A percentile compares a stretch with the other conserved stretches of the same genome.
Conservation (phyloP, 148 eudicot genomes). For the Nepenthes mirabilis region DNA sequence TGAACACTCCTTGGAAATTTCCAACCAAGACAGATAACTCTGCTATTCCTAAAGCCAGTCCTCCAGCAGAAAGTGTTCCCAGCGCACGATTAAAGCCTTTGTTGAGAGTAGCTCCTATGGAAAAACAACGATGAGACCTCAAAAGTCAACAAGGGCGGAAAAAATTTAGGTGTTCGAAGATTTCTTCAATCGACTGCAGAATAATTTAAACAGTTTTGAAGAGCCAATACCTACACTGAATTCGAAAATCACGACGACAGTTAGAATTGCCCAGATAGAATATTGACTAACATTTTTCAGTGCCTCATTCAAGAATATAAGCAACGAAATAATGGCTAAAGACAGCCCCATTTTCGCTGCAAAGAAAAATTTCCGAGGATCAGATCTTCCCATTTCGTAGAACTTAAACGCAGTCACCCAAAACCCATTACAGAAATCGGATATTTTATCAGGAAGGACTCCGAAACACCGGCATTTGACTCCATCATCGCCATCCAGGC, state of each 20-base stretch:
- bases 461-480: constrained; percentile 8
- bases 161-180: background rate
- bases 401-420: constrained; percentile 1
- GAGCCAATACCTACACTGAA: constrained; percentile 42
- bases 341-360: constrained; percentile 44
- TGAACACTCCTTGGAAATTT: constrained; percentile 28
- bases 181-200: too few relatives aligned
- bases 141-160: background rate
- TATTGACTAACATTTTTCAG: constrained; percentile 18
- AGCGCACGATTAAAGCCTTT: constrained; percentile 60
- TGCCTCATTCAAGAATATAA: constrained; percentile 47
- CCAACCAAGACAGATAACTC: constrained; percentile 32
- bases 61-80: constrained; percentile 60
- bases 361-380: constrained; percentile 45
- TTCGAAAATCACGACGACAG: constrained; percentile 56
- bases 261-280: constrained; percentile 58
- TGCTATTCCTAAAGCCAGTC: constrained; percentile 41
- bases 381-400: constrained; percentile 41
- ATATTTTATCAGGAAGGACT: background rate
- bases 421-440: background rate
- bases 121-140: background rate
- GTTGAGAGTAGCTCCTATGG: constrained; percentile 52
- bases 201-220: background rate
- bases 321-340: constrained; percentile 34
- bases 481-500: background rate